phyloP scores from a whole-genome alignment of 2,329 filamentous ascomycete genomes.

The Fusarium xyrophilum region DNA sequence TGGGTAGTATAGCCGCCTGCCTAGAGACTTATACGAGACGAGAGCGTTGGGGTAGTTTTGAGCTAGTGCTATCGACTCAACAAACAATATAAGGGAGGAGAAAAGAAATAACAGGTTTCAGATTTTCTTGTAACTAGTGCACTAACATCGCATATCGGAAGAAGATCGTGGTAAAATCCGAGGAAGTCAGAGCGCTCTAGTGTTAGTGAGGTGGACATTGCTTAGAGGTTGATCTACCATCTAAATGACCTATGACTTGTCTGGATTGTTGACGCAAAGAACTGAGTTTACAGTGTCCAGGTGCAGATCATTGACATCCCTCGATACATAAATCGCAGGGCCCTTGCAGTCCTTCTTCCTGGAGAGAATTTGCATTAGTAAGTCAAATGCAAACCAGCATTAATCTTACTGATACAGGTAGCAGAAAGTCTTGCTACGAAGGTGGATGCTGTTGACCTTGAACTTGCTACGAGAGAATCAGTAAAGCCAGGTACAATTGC shows the following conservation, averaged over 20 bases:
- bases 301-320: background rate
- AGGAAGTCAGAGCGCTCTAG: rapidly evolving
- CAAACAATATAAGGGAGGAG: no score
- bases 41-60: no score
- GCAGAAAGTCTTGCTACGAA: background rate
- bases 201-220: background rate
- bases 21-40: no score
- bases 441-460: background rate
- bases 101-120: no score
- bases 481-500: rapidly evolving
- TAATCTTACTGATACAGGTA: background rate
- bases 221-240: rapidly evolving
- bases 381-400: rapidly evolving
- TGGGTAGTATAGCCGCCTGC: no score
- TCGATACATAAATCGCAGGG: background rate
- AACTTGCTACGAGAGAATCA: background rate
- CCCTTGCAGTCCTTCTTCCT: background rate
- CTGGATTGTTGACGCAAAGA: background rate
- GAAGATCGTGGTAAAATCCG: rapidly evolving
- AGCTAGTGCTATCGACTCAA: no score
- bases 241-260: background rate
- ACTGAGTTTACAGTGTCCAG: background rate
- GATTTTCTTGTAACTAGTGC: no score
- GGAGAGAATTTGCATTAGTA: rapidly evolving
- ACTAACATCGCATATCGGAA: rapidly evolving